Base-by-base conservation (phyloP, 2,329 filamentous ascomycete genomes). In the Ambrosiella beaveri region DNA sequence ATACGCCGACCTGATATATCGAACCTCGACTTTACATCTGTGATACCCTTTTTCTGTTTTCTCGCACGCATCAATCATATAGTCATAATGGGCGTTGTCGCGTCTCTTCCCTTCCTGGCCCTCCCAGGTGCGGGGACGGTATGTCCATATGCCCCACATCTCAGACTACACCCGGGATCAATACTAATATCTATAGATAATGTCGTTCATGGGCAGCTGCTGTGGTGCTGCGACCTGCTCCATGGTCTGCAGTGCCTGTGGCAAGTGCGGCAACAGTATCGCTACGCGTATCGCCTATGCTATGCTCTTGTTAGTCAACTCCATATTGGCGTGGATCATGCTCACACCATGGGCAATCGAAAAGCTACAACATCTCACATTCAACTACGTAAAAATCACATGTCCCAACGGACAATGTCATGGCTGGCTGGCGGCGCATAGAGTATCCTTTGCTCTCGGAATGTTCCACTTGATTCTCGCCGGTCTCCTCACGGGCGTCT, bases 261-360 rank as follows among this genome's bases (percentile, higher is more conserved):
- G 93, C 56, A 97, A 96, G 70, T 97, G 91, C 71, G 88, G 90
- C 65, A 97, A 95, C 76, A 94, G 89, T 73, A 90, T 97, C 73
- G 90, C 90, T 59, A 98, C 93, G 64, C 88, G 93, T 75, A 94
- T 97, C 73, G 91, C 87, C 67, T 96, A 95, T 69, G 90, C 93
- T 63, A 81, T 97, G 66, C 85, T 98, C 62, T 86, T 98, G 58
- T 82, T 98, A 64, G 73, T 97, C 71, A 98, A 98, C 77, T 96
- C 91, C 60, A 95, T 97, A 63, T 70, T 97, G 56, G 91, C 93
- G 40, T 98, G 93, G 93, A 88, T 98, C 65, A 95, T 97, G 88
- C 88, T 98, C 73, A 98, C 93, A 19, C 88, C 89, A 57, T 98
- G 93, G 93, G 93, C 93, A 39, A 87, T 98, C 68, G 88, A 95